phyloP scores from a whole-genome alignment of 768 basidiomycete genomes.

The Lentinula lateritia region DNA sequence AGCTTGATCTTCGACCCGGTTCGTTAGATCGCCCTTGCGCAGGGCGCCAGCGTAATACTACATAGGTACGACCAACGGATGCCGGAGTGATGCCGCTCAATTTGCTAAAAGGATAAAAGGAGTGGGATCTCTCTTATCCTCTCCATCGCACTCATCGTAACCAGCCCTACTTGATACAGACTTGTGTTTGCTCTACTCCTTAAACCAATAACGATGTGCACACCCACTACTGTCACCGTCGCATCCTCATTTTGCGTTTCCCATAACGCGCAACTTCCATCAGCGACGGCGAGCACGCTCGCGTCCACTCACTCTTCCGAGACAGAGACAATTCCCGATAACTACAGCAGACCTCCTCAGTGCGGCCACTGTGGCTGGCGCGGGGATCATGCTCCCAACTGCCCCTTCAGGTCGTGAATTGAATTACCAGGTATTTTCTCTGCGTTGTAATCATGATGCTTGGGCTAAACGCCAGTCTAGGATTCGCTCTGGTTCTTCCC shows the following conservation, averaged over 20 bases:
- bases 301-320: neutral
- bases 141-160: neutral
- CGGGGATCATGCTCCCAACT: constrained; percentile 51
- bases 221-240: neutral
- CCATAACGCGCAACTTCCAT: neutral
- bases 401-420: constrained; percentile 54
- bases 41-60: neutral
- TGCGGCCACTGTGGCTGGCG: constrained; percentile 78
- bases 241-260: neutral
- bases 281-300: neutral
- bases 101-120: neutral
- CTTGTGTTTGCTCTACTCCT: neutral
- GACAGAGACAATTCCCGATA: neutral
- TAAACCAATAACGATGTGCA: neutral
- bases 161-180: neutral
- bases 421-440: neutral
- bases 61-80: neutral
- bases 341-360: constrained; percentile 52
- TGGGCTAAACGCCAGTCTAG: neutral
- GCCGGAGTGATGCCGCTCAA: neutral
- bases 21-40: neutral
- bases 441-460: neutral
- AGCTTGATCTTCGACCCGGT: no score
- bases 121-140: neutral
- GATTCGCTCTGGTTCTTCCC: neutral